Evolutionary conservation across 2,329 filamentous ascomycete genomes (phyloP).

Genomic region (Fusarium musae): DNA sequence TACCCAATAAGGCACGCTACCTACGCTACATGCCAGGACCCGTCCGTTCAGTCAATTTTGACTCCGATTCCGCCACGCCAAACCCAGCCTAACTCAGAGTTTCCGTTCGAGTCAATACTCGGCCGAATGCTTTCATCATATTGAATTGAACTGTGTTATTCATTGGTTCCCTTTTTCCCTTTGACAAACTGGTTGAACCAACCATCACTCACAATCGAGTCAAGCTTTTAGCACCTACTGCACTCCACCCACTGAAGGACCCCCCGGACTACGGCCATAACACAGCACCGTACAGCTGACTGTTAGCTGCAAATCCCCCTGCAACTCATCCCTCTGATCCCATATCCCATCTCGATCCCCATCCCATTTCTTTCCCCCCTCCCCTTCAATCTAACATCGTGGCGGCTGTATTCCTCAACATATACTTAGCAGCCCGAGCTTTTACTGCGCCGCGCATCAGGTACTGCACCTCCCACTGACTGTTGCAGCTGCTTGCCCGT

Average conservation of each 20-base stretch:
- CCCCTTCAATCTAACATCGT: constrained; percentile 24
- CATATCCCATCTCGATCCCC: constrained; percentile 37
- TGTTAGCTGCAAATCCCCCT: constrained; percentile 38
- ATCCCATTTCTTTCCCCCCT: constrained; percentile 33
- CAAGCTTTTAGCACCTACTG: constrained; percentile 10
- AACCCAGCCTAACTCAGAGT: background rate
- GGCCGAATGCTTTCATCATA: constrained; percentile 13
- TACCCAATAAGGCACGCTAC: constrained; percentile 8
- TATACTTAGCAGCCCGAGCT: constrained; percentile 31
- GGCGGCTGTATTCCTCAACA: constrained; percentile 24
- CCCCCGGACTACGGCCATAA: constrained; percentile 6
- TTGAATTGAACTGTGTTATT: background rate
- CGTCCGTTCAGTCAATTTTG: constrained; percentile 1
- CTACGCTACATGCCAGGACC: constrained; percentile 19
- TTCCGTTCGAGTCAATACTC: constrained; percentile 5
- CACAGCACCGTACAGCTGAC: constrained; percentile 17
- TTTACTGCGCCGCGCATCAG: constrained; percentile 21
- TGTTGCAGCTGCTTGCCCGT: background rate
- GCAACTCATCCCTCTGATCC: constrained; percentile 36
- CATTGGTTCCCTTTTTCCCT: constrained; percentile 1
- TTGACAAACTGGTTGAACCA: background rate
- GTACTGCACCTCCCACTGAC: constrained; percentile 15
- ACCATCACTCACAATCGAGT: constrained; percentile 8
- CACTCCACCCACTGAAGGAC: background rate
- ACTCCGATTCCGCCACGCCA: constrained; percentile 26